Percentiles rank a stretch among this genome's conserved stretches.
These are phyloP conservation scores for Alternaria longipes DNA, from an alignment of 2,329 filamentous ascomycete species.

Conservation along the genomic window DNA sequence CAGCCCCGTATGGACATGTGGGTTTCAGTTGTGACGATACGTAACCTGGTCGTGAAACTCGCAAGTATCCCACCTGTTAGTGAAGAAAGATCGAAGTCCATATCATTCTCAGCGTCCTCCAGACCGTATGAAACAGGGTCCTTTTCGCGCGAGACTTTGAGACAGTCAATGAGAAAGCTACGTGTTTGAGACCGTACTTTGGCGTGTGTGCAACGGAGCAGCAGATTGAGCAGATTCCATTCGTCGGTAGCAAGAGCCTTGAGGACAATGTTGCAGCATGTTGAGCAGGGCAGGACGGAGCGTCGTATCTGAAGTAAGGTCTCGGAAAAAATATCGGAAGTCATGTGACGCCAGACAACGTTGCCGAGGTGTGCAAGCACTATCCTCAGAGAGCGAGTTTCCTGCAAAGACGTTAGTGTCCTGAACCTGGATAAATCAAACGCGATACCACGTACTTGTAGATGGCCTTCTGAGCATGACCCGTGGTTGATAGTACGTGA, in stretches of 20 bases:
- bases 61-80: conserved; percentile 29
- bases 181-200: conserved; percentile 42
- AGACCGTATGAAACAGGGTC: conserved; percentile 40
- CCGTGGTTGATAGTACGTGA: conserved; percentile 61
- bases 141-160: conserved; percentile 45
- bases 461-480: conserved; percentile 60
- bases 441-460: conserved; percentile 19
- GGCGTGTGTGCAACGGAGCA: conserved; percentile 52
- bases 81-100: conserved; percentile 27
- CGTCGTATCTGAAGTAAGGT: conserved; percentile 64
- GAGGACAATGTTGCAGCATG: conserved; percentile 67
- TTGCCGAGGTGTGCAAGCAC: conserved; percentile 76
- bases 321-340: conserved; percentile 68
- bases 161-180: conserved; percentile 43
- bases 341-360: conserved; percentile 75
- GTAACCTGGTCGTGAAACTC: conserved; percentile 30
- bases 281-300: conserved; percentile 61
- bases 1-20: conserved; percentile 39
- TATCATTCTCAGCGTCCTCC: conserved; percentile 41
- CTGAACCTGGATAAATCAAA: neutral
- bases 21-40: conserved; percentile 34
- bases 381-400: conserved; percentile 63
- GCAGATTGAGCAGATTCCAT: conserved; percentile 69
- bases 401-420: conserved; percentile 40
- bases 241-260: conserved; percentile 67